Conservation (phyloP, 305 asterid species). For the Plantago rigida region DNA sequence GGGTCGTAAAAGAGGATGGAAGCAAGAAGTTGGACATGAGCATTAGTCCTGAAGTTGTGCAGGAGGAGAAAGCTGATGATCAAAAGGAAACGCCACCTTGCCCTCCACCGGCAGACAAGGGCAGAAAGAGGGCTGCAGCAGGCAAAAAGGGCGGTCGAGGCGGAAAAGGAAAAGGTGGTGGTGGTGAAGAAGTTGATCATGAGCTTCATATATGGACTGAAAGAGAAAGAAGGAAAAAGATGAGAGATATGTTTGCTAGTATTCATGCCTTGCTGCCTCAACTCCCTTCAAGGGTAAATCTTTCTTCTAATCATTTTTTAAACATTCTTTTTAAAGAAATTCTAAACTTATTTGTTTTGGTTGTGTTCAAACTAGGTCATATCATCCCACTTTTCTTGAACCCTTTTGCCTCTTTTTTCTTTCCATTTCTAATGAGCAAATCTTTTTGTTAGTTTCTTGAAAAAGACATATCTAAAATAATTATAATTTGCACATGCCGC, state of each 20-base stretch:
- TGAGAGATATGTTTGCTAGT: constrained; percentile 46
- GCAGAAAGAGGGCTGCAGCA: neutral
- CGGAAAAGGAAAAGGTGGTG: constrained; percentile 12
- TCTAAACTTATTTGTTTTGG: neutral
- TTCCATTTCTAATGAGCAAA: no score
- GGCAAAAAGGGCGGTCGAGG: neutral
- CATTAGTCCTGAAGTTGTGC: constrained; percentile 13
- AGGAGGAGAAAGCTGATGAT: constrained; percentile 14
- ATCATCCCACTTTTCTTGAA: neutral
- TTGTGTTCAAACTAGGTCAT: neutral
- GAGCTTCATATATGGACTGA: constrained; percentile 55
- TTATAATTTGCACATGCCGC: no score
- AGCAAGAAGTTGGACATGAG: constrained; percentile 12
- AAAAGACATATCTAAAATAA: neutral
- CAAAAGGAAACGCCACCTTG: neutral
- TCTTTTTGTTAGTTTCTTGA: neutral
- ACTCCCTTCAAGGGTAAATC: constrained; percentile 47
- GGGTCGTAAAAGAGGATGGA: constrained; percentile 22
- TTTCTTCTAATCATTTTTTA: neutral
- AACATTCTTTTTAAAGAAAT: neutral
- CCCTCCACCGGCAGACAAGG: constrained; percentile 6
- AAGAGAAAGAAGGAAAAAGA: constrained; percentile 63
- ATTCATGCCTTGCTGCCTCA: constrained; percentile 63
- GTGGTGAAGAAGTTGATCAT: constrained; percentile 37
- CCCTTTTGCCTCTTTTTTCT: neutral